phyloP scores from a whole-genome alignment of 2,329 filamentous ascomycete genomes.

The Delphinella strobiligena region DNA sequence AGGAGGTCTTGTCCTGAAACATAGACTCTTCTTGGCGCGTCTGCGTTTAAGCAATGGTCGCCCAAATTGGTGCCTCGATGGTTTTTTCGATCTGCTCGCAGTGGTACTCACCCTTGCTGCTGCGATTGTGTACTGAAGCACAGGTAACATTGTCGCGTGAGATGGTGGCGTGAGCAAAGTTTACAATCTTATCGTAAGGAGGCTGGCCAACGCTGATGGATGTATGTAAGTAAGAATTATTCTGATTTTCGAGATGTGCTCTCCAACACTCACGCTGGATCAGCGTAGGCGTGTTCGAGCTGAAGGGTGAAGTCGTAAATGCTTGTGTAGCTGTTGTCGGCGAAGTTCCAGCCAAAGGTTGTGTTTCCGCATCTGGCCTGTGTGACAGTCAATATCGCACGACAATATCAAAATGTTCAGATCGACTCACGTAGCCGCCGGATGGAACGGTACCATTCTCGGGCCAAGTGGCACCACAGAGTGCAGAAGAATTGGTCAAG shows the following conservation, averaged over 20 bases:
- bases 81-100: background rate
- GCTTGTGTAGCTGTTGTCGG: conserved; percentile 4
- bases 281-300: conserved; percentile 6
- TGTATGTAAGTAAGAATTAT: no score
- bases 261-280: background rate
- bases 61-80: conserved; percentile 1
- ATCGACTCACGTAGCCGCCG: conserved; percentile 5
- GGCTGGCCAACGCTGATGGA: conserved; percentile 2
- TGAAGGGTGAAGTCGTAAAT: conserved; percentile 6
- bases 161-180: conserved; percentile 5
- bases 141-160: conserved; percentile 1
- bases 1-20: no score
- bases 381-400: background rate
- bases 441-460: conserved; percentile 2
- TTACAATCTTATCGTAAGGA: conserved; percentile 4
- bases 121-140: background rate
- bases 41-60: background rate
- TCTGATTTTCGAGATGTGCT: no score
- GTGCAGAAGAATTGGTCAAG: background rate
- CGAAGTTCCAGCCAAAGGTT: conserved; percentile 9
- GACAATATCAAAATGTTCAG: background rate
- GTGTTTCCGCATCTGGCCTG: conserved; percentile 7
- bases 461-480: conserved; percentile 6
- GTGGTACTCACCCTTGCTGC: background rate
- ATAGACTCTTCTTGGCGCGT: background rate